Conservation (phyloP, 768 basidiomycete genomes). For the Macrocybe gigantea region DNA sequence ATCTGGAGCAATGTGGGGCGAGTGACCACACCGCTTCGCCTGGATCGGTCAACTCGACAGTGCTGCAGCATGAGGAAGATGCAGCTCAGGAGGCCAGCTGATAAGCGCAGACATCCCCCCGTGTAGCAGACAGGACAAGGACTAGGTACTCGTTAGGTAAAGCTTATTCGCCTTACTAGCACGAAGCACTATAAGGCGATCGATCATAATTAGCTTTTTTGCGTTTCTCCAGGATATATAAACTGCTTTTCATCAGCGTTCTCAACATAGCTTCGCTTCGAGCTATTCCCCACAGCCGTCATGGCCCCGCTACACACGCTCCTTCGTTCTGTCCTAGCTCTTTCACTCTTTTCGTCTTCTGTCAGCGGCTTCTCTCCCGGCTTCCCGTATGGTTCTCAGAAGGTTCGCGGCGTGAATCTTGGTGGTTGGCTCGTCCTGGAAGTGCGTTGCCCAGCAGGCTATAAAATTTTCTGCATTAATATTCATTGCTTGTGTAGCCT, state of each 20-base stretch:
- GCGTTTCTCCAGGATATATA: conserved; percentile 6
- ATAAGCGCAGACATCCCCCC: no score
- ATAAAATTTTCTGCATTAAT: conserved; percentile 5
- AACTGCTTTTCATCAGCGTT: background rate
- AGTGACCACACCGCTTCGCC: no score
- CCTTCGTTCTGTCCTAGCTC: conserved; percentile 15
- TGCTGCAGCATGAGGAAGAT: no score
- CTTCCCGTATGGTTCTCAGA: conserved; percentile 69
- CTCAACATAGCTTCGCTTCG: no score
- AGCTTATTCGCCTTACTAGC: conserved; percentile 11
- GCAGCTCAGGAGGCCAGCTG: no score
- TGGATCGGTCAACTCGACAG: no score
- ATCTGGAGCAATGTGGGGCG: no score
- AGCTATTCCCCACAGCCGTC: conserved; percentile 3
- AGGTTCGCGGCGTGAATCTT: conserved; percentile 80
- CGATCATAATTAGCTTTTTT: conserved; percentile 2
- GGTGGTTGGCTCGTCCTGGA: conserved; percentile 53
- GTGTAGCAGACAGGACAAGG: no score
- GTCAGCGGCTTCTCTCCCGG: conserved; percentile 36
- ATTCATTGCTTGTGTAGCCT: conserved; percentile 33
- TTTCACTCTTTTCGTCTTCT: conserved; percentile 24
- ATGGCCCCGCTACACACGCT: conserved; percentile 10
- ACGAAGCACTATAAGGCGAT: conserved; percentile 17
- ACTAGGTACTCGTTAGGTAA: no score
- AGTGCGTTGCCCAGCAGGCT: conserved; percentile 18